Evolutionary conservation across 2,329 filamentous ascomycete species (phyloP).

Genomic region (Stachybotrys echinatus): DNA sequence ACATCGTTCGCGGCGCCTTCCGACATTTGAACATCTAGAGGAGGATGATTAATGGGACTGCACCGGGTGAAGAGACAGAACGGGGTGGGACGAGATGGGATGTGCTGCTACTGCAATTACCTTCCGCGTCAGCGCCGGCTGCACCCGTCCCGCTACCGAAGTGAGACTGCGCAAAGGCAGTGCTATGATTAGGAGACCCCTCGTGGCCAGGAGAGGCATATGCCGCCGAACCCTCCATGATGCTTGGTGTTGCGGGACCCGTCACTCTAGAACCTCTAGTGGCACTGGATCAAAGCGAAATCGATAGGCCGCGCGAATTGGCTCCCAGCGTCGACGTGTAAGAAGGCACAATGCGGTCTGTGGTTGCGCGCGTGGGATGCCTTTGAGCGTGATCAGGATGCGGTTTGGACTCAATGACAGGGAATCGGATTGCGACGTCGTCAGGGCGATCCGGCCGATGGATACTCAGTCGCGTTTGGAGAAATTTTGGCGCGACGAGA

Average conservation of each 20-base stretch:
- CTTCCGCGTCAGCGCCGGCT: slow-evolving; percentile 35
- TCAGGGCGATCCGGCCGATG: slow-evolving; percentile 4
- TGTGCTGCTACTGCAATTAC: slow-evolving; percentile 24
- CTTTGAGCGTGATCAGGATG: background rate
- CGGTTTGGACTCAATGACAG: background rate
- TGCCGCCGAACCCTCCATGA: slow-evolving; percentile 54
- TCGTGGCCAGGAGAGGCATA: slow-evolving; percentile 54
- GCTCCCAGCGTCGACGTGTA: background rate
- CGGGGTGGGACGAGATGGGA: background rate
- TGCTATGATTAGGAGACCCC: slow-evolving; percentile 51
- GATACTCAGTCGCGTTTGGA: slow-evolving; percentile 20
- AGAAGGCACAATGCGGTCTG: background rate
- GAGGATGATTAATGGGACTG: background rate
- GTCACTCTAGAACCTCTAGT: background rate
- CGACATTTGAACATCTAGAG: slow-evolving; percentile 59
- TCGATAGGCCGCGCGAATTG: background rate
- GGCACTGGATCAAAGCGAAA: background rate
- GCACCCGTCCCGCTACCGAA: slow-evolving; percentile 37
- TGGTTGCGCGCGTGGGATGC: background rate
- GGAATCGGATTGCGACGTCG: slow-evolving; percentile 9
- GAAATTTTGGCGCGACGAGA: slow-evolving; percentile 30
- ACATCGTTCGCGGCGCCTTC: slow-evolving; percentile 42
- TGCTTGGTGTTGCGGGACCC: slow-evolving; percentile 10
- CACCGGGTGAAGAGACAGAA: background rate
- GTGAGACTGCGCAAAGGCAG: slow-evolving; percentile 50